Evolutionary conservation across 2,329 filamentous ascomycete genomes (phyloP).

Genomic region (Lachnellula willkommii): DNA sequence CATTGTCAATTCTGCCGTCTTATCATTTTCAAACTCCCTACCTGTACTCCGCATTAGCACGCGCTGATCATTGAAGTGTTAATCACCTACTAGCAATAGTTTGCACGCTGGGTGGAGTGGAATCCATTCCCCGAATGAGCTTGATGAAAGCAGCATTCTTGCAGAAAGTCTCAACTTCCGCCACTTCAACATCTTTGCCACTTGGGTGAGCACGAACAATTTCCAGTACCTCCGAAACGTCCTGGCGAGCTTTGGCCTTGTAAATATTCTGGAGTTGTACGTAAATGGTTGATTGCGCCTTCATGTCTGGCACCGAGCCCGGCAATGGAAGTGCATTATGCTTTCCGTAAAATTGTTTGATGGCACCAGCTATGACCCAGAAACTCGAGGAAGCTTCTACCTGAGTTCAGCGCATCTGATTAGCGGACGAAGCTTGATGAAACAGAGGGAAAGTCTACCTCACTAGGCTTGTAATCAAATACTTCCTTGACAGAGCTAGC

Average conservation of each 20-base stretch:
- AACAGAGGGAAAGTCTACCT: slow-evolving; percentile 36
- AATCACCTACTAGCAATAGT: slow-evolving; percentile 24
- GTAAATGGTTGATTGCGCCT: slow-evolving; percentile 85
- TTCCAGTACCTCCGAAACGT: slow-evolving; percentile 68
- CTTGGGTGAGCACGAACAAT: slow-evolving; percentile 50
- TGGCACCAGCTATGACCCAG: slow-evolving; percentile 81
- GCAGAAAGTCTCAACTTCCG: slow-evolving; percentile 86
- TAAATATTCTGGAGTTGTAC: slow-evolving; percentile 88
- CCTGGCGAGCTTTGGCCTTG: slow-evolving; percentile 77
- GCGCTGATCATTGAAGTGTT: not conserved
- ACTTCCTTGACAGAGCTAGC: slow-evolving; percentile 69
- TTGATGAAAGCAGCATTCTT: slow-evolving; percentile 93
- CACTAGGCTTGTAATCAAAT: slow-evolving; percentile 57
- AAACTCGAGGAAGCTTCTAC: slow-evolving; percentile 59
- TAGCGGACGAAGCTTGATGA: not conserved
- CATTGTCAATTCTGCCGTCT: slow-evolving; percentile 37
- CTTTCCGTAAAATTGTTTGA: slow-evolving; percentile 69
- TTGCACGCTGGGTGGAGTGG: slow-evolving; percentile 17
- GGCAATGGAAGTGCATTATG: slow-evolving; percentile 75
- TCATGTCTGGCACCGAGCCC: slow-evolving; percentile 93
- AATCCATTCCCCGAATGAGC: slow-evolving; percentile 55
- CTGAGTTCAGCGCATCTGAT: slow-evolving; percentile 14
- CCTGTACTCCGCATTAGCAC: slow-evolving; percentile 38
- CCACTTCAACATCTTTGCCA: slow-evolving; percentile 54
- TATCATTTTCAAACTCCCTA: slow-evolving; percentile 49